Evolutionary conservation across 805 yeast genomes (phyloP), one percentile per base, ranked within the genome.

Genomic region (Candida ovalis): DNA sequence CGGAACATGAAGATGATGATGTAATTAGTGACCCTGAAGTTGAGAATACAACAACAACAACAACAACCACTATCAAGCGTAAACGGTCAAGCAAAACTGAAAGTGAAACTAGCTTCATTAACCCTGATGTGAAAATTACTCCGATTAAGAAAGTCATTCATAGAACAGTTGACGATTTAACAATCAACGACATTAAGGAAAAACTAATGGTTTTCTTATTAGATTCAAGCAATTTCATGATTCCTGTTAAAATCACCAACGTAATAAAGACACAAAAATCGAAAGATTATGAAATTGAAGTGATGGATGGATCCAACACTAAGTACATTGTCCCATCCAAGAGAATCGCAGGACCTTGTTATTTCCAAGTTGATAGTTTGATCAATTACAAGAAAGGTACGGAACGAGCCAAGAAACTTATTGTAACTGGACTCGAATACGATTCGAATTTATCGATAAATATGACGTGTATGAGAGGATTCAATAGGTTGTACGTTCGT

Each of bases 381-480:
- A 21, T 35, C 38, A 35, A 6, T 13, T 35, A 18, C 19, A 35
- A 18, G 38, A 35, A 17, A 6, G 12, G 22, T 7, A 35, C 5
- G 10, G 12, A 18, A 21, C 19, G 12, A 18, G 17, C 38, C 4
- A 17, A 6, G 19, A 4, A 17, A 18, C 22, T 35, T 35, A 19
- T 51, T 5, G 78, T 84, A 2, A 69, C 75, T 1, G 86, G 82
- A 0, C 60, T 84, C 32, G 67, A 64, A 33, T 62, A 65, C 27
- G 51, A 50, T 13, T 30, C 43, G 1, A 43, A 40, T 9, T 9
- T 45, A 7, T 52, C 50, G 8, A 55, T 61, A 17, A 53, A 53
- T 0, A 72, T 83, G 6, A 63, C 71, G 43, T 84, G 89, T 58
- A 70, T 81, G 48, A 67, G 89, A 53, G 90, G 90, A 0, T 84